A percentile compares a stretch with the other conserved stretches of the same genome.
Evolutionary conservation across 345 rosid genomes (phyloP).

Genomic region (Cochlearia excelsa): DNA sequence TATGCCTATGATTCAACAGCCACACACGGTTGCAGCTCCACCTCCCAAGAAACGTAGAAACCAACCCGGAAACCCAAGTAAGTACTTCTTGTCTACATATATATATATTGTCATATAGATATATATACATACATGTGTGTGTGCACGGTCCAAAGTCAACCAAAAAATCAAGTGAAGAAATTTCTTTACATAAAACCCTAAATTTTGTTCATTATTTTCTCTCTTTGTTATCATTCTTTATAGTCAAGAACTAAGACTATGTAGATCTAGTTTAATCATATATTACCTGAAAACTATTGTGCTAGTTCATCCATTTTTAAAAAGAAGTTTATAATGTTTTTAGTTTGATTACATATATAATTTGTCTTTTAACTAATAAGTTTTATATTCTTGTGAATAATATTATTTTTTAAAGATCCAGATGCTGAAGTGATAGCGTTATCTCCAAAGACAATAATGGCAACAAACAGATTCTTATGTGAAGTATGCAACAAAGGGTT

Average conservation of each 20-base stretch:
- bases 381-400: neutral
- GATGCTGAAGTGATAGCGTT: slow-evolving; percentile 84
- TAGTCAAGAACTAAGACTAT: neutral
- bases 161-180: slow-evolving; percentile 1
- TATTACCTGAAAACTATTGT: neutral
- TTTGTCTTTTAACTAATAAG: too few species aligned
- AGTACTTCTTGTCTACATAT: slow-evolving; percentile 31
- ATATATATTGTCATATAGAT: neutral
- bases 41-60: slow-evolving; percentile 67
- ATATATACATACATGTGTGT: too few species aligned
- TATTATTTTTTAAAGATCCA: slow-evolving; percentile 48
- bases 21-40: slow-evolving; percentile 40
- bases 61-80: slow-evolving; percentile 77
- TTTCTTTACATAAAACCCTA: slow-evolving; percentile 21
- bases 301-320: neutral
- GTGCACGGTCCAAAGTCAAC: too few species aligned
- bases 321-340: neutral
- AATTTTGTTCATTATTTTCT: neutral
- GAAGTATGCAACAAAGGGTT: slow-evolving; percentile 88
- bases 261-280: neutral
- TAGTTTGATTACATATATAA: slow-evolving; percentile 4
- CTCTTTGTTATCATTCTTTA: neutral
- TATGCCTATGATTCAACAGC: slow-evolving; percentile 27
- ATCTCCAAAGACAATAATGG: slow-evolving; percentile 79
- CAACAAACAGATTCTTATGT: slow-evolving; percentile 75